phyloP scores from a whole-genome alignment of 345 rosid genomes.

The Atalantia buxifolia region DNA sequence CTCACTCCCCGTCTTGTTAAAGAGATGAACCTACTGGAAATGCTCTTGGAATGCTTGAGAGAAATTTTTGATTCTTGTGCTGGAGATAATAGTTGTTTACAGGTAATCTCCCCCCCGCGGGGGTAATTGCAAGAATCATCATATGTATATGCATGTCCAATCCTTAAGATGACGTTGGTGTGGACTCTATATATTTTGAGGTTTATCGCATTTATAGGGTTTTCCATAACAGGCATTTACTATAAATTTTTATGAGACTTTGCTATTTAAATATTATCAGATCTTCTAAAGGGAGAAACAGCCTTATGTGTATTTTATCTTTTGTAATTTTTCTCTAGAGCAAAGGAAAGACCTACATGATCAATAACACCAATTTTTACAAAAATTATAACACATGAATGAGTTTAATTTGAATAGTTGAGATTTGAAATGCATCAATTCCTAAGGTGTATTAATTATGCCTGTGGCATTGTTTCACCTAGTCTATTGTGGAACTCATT shows the following conservation, averaged over 20 bases:
- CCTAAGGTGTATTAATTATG: not conserved
- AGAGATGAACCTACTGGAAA: constrained; percentile 63
- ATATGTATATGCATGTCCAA: not conserved
- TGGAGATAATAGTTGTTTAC: constrained; percentile 75
- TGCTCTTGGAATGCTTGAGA: constrained; percentile 72
- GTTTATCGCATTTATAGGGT: not conserved
- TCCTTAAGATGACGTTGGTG: not conserved
- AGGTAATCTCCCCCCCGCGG: constrained; percentile 32
- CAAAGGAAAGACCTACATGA: not conserved
- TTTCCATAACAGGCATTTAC: not conserved
- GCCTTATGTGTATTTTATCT: not conserved
- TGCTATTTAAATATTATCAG: not conserved
- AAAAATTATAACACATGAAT: not conserved
- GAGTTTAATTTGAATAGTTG: not conserved
- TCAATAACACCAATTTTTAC: not conserved
- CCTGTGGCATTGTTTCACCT: not conserved
- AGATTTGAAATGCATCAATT: not conserved
- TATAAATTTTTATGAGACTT: not conserved
- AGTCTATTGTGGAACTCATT: not conserved
- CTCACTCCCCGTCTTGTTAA: constrained; percentile 85
- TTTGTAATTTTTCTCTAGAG: not conserved
- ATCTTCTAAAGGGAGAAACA: not conserved
- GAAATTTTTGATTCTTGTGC: constrained; percentile 62
- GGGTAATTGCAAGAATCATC: not conserved
- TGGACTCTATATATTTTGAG: not conserved